These are phyloP conservation scores for Chlorella vulgaris DNA, from an alignment of 139 green algal genomes.

Conservation along the genomic window DNA sequence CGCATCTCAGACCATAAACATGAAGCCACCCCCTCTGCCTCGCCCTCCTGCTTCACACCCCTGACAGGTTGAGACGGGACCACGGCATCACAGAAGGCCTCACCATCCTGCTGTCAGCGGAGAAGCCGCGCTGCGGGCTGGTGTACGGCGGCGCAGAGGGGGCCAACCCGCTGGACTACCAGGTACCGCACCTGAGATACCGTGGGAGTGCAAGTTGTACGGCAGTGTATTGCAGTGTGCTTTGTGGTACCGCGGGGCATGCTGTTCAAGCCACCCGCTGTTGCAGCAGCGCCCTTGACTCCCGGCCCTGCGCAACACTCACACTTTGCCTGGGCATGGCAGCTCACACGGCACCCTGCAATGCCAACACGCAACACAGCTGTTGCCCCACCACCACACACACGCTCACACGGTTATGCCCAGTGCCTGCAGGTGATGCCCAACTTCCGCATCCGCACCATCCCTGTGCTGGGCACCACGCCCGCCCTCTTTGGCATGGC, in stretches of 20 bases:
- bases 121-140: constrained; percentile 83
- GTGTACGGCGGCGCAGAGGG: constrained; percentile 56
- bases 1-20: no score
- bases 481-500: constrained; percentile 95
- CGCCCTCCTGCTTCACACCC: no score
- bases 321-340: no score
- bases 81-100: constrained; percentile 75
- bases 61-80: constrained; percentile 63
- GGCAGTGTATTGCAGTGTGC: background rate
- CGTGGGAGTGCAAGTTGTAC: background rate
- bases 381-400: no score
- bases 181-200: constrained; percentile 49
- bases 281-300: no score
- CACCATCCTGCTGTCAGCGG: constrained; percentile 85
- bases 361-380: no score
- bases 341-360: no score
- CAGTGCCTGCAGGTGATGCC: constrained; percentile 89
- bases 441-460: constrained; percentile 94
- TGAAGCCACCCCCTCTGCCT: no score
- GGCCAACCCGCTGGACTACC: constrained; percentile 73
- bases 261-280: no score
- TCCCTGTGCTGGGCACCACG: constrained; percentile 93
- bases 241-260: no score
- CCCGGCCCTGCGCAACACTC: no score
- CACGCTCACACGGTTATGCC: no score